Evolutionary conservation across 1,284 basidiomycete species (phyloP).

Genomic region (Kalmanozyma brasiliensis): DNA sequence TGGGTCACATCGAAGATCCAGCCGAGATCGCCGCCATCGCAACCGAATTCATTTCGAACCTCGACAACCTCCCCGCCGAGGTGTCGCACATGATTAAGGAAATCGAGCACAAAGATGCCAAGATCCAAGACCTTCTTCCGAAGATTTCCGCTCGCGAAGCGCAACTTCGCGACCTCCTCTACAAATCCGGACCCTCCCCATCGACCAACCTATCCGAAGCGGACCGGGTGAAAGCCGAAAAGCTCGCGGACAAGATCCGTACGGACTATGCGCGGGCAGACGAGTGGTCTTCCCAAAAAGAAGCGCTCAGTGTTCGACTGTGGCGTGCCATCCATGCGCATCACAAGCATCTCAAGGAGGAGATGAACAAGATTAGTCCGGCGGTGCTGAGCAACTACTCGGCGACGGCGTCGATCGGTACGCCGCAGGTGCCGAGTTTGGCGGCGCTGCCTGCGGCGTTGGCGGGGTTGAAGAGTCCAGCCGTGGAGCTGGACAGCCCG

Average conservation of each 20-base stretch:
- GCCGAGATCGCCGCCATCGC: constrained; percentile 65
- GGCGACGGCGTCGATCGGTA: constrained; percentile 37
- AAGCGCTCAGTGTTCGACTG: constrained; percentile 45
- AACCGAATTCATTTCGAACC: constrained; percentile 58
- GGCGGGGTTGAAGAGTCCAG: constrained; percentile 48
- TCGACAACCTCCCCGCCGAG: constrained; percentile 65
- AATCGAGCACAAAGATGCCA: constrained; percentile 66
- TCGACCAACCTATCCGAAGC: constrained; percentile 47
- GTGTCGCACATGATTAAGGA: constrained; percentile 65
- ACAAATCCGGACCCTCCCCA: constrained; percentile 29
- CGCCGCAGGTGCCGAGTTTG: constrained; percentile 36
- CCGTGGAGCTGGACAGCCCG: constrained; percentile 43
- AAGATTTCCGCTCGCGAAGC: constrained; percentile 59
- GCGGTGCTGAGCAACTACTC: constrained; percentile 57
- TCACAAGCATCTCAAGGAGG: constrained; percentile 51
- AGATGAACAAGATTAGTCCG: constrained; percentile 57
- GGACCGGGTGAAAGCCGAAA: constrained; percentile 56
- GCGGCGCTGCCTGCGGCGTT: constrained; percentile 39
- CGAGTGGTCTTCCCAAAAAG: constrained; percentile 62
- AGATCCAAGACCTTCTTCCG: constrained; percentile 61
- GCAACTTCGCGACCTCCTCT: constrained; percentile 54
- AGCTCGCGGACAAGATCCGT: constrained; percentile 57
- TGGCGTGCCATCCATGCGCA: constrained; percentile 60
- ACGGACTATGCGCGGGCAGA: constrained; percentile 61
- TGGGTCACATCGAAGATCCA: constrained; percentile 60